Evolutionary conservation across 805 yeast genomes (phyloP).

Genomic region (Candida anglica): DNA sequence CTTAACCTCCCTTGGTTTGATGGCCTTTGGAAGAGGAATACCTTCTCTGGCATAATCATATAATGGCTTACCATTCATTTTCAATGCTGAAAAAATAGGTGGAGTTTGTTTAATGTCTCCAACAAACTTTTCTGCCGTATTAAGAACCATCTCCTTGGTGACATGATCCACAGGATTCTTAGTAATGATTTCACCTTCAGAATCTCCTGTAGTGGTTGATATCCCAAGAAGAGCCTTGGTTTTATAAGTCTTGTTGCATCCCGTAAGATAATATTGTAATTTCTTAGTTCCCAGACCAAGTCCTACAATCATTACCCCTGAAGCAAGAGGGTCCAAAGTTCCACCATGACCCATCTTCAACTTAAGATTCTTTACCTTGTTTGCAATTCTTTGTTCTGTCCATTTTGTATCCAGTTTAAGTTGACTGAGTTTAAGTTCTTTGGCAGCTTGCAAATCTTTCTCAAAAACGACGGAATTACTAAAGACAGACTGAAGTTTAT

Average conservation of each 20-base stretch:
- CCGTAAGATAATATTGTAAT: conserved; percentile 65
- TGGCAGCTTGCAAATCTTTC: conserved; percentile 47
- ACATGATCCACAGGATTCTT: conserved; percentile 55
- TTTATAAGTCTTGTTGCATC: conserved; percentile 75
- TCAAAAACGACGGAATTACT: conserved; percentile 56
- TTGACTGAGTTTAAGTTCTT: conserved; percentile 40
- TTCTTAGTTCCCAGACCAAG: conserved; percentile 89
- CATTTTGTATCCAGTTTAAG: conserved; percentile 34
- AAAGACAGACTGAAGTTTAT: conserved; percentile 60
- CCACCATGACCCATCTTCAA: conserved; percentile 98
- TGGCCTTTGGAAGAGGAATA: conserved; percentile 76
- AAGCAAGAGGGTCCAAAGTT: conserved; percentile 90
- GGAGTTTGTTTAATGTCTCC: conserved; percentile 88
- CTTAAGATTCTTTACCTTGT: conserved; percentile 49
- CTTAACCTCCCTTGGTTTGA: conserved; percentile 69
- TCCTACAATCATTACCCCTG: conserved; percentile 91
- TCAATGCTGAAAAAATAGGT: conserved; percentile 90
- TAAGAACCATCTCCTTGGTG: conserved; percentile 46
- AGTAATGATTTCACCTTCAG: conserved; percentile 77
- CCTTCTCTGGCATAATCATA: conserved; percentile 94
- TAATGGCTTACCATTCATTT: conserved; percentile 89
- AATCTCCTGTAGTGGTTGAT: conserved; percentile 90
- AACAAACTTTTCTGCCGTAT: conserved; percentile 58
- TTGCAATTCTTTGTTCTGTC: conserved; percentile 46
- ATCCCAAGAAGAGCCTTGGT: conserved; percentile 85